Percentiles rank a stretch among this genome's conserved stretches.
These are phyloP conservation scores for Colletotrichum ledebouriae DNA, from an alignment of 2,329 filamentous ascomycete genomes.

Conservation along the genomic window DNA sequence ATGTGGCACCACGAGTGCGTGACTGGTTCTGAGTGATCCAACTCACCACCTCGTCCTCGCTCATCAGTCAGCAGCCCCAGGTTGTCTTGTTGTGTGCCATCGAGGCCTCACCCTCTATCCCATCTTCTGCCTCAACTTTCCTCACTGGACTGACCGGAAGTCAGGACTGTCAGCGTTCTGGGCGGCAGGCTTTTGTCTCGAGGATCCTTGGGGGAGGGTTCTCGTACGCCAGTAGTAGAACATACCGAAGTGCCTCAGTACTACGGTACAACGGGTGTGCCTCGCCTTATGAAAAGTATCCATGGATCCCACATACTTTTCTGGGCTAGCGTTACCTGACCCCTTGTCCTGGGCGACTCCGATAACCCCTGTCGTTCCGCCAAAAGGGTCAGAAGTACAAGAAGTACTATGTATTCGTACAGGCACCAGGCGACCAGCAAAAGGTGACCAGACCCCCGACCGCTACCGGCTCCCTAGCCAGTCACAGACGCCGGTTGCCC, in stretches of 20 bases:
- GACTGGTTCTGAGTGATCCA: slow-evolving; percentile 24
- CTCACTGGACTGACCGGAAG: slow-evolving; percentile 10
- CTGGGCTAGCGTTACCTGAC: not conserved
- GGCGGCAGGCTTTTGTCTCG: not conserved
- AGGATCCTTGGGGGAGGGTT: not conserved
- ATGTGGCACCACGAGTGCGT: slow-evolving; percentile 33
- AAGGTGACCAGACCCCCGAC: slow-evolving; percentile 23
- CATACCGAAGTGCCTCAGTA: no score
- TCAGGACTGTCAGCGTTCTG: slow-evolving; percentile 6
- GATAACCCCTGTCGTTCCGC: slow-evolving; percentile 27
- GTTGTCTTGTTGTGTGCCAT: not conserved
- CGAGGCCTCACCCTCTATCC: slow-evolving; percentile 9
- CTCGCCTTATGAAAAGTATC: not conserved
- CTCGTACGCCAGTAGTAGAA: not conserved
- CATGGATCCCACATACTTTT: not conserved
- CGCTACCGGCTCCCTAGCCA: slow-evolving; percentile 29
- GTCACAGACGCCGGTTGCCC: slow-evolving; percentile 36
- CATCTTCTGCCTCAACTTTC: slow-evolving; percentile 17
- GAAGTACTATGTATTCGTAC: slow-evolving; percentile 13
- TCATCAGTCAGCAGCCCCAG: slow-evolving; percentile 11
- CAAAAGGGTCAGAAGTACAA: slow-evolving; percentile 32
- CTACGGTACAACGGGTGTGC: no score
- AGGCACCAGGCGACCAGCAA: slow-evolving; percentile 20
- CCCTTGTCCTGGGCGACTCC: slow-evolving; percentile 27
- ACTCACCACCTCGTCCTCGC: slow-evolving; percentile 20